Conservation (phyloP, 2,329 filamentous ascomycete species). For the Beauveria asiatica region DNA sequence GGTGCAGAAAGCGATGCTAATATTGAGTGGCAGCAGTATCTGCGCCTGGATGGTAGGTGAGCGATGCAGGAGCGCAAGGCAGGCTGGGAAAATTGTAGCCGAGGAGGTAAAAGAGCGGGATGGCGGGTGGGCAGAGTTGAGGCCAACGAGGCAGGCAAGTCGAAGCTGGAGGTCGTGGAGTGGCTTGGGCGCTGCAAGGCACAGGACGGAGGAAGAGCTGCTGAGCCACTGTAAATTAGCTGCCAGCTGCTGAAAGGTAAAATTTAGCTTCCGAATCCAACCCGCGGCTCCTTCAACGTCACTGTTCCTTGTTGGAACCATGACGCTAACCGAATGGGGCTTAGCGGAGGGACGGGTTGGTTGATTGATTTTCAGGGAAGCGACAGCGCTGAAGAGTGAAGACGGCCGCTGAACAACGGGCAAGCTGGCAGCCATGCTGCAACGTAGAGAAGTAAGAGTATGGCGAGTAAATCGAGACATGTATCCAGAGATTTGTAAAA, state of each 20-base stretch:
- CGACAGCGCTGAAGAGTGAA: background rate
- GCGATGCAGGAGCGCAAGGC: background rate
- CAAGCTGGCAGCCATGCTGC: too few species aligned
- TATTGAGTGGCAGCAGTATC: background rate
- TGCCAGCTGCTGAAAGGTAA: background rate
- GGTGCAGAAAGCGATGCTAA: background rate
- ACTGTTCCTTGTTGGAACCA: background rate
- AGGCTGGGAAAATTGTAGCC: background rate
- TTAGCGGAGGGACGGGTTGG: background rate
- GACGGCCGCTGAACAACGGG: too few species aligned
- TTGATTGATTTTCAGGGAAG: background rate
- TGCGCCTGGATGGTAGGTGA: background rate
- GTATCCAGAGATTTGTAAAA: too few species aligned
- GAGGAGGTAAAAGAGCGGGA: background rate
- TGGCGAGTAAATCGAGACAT: too few species aligned
- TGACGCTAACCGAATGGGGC: background rate
- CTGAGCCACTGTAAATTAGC: too few species aligned
- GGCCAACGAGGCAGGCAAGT: constrained; percentile 6
- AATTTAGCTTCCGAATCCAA: background rate
- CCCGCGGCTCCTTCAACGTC: background rate
- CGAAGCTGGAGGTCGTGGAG: background rate
- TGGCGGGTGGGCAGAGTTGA: background rate
- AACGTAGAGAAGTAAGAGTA: too few species aligned
- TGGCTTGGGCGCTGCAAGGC: background rate
- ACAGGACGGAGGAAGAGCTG: too few species aligned